Base-by-base conservation (phyloP, 805 yeast genomes). In the Hanseniaspora occidentalis region DNA sequence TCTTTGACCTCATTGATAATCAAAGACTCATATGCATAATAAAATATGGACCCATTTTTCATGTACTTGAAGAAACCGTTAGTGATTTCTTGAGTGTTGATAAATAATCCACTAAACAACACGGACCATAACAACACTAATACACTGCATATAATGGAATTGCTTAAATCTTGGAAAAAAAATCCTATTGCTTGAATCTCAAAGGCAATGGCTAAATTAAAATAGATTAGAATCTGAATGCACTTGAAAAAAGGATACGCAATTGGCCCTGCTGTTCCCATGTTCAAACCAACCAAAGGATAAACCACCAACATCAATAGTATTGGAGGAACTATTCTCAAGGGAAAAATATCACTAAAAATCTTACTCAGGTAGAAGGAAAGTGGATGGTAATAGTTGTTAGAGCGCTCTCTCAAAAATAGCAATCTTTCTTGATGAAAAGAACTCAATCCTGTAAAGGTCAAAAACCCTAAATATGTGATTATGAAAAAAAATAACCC, bases 1-100 rank as follows among this genome's bases (percentile, higher is more conserved):
- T 84, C 83, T 52, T 79, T 82, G 8, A 89, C 97, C 56, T 92
- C 98, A 58, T 92, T 92, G 41, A 92, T 88, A 3, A 86, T 70
- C 47, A 92, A 65, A 0, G 96, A 84, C 57, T 92, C 98, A 57
- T 89, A 92, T 0, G 95, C 96, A 54, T 86, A 92, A 59, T 92
- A 97, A 70, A 89, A 92, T 40, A 89, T 75, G 1, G 96, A 86
- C 19, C 88, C 58, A 65, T 81, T 82, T 60, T 86, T 86, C 48
- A 88, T 66, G 73, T 84, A 79, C 41, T 73, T 73, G 43, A 86
- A 73, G 45, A 69, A 75, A 31, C 65, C 58, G 24, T 62, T 59
- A 4, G 73, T 70, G 50, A 71, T 69, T 24, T 73, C 67, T 37
- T 84, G 85, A 41, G 86, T 84, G 57, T 89, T 89, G 53, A 92